Conservation (phyloP, 1,139 yeast species). For the Nakaseomyces bracarensis region DNA sequence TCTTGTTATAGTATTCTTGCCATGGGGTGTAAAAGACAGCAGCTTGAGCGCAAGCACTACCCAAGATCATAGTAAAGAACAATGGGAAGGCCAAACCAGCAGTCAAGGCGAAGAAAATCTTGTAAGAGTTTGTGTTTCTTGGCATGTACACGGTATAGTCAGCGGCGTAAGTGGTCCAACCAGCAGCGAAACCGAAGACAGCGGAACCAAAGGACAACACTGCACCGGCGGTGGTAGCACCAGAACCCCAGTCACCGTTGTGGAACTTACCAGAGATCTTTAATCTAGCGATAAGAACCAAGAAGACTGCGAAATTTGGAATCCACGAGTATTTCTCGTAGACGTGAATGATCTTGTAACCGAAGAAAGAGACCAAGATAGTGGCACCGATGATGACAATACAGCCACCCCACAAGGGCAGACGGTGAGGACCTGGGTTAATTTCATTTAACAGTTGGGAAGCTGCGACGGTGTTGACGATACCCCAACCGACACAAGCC, state of each 20-base stretch:
- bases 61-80: constrained; percentile 65
- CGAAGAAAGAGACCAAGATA: constrained; percentile 71
- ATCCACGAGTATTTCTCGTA: constrained; percentile 88
- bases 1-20: constrained; percentile 35
- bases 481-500: constrained; percentile 95
- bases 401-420: constrained; percentile 92
- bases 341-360: constrained; percentile 70
- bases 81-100: constrained; percentile 62
- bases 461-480: constrained; percentile 82
- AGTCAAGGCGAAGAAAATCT: constrained; percentile 56
- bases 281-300: constrained; percentile 72
- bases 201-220: constrained; percentile 83
- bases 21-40: constrained; percentile 36
- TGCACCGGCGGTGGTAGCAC: constrained; percentile 58
- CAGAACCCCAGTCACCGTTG: constrained; percentile 36
- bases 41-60: constrained; percentile 83
- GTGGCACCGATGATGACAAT: constrained; percentile 62
- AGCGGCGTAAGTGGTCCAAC: constrained; percentile 91
- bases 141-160: constrained; percentile 88
- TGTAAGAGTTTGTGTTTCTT: constrained; percentile 47
- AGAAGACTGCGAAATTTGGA: constrained; percentile 64
- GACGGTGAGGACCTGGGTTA: constrained; percentile 42
- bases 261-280: constrained; percentile 56
- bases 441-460: constrained; percentile 78
- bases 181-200: constrained; percentile 83